Evolutionary conservation across 1,139 yeast genomes (phyloP).

Genomic region (Nakaseomyces bracarensis): DNA sequence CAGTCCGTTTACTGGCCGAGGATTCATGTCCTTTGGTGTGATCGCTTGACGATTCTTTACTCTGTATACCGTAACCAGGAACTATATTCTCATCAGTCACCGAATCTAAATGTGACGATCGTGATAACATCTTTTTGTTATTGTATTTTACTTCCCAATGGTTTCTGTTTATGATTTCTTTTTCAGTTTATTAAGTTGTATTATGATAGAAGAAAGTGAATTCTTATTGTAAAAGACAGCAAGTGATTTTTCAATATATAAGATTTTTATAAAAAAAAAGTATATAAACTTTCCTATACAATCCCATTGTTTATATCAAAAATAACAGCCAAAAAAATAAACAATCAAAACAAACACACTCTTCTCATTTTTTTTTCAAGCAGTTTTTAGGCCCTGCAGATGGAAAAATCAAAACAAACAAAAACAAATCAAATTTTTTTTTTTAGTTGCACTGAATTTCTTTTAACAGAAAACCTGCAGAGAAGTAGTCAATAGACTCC

Average conservation of each 20-base stretch:
- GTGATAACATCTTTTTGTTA: neutral
- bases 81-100: constrained; percentile 4
- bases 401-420: neutral
- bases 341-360: no score
- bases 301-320: neutral
- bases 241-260: no score
- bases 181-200: neutral
- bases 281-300: no score
- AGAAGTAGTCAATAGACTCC: no score
- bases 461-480: no score
- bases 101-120: constrained; percentile 6
- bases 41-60: neutral
- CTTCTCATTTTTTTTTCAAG: no score
- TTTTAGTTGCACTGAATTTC: no score
- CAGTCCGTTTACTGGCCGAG: constrained; percentile 16
- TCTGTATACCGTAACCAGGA: neutral
- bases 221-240: no score
- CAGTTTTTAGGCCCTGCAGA: no score
- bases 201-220: no score
- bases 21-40: constrained; percentile 6
- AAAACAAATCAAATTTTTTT: neutral
- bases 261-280: no score
- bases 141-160: neutral
- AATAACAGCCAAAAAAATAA: no score
- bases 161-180: neutral